Evolutionary conservation across 2,329 filamentous ascomycete species (phyloP), one percentile per base, ranked within the genome.

Genomic region (Xylariaceae sp.): DNA sequence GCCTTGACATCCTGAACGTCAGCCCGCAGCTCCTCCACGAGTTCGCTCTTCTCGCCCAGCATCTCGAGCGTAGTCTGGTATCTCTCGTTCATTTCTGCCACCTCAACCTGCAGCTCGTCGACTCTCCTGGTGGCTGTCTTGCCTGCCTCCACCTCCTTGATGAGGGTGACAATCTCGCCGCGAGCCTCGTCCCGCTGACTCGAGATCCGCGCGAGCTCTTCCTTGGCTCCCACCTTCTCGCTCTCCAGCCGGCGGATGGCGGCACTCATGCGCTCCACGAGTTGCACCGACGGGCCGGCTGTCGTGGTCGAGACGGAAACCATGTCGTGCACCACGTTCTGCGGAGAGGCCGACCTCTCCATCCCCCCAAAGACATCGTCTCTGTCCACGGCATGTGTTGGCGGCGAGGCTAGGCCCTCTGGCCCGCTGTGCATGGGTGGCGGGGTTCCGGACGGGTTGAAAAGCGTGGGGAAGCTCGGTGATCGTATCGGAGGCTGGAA

Each of bases 21-120:
- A 10, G 83, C 81, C 58, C 72, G 78, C 46, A 98, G 65, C 67
- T 98, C 92, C 53, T 94, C 88, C 2, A 94, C 89, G 52, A 83
- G 67, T 67, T 98, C 92, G 58, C 87, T 94, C 74, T 94, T 94
- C 72, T 98, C 92, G 2, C 92, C 92, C 36, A 98, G 64, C 77
- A 96, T 81, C 64, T 96, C 89, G 33, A 98, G 67, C 39, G 87
- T 93, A 11, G 88, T 92, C 55, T 94, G 80, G 56, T 96, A 94
- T 49, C 90, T 72, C 42, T 76, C 67, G 50, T 85, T 80, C 44
- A 95, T 66, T 26, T 76, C 74, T 18, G 62, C 64, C 31, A 94
- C 65, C 46, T 87, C 75, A 29, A 60, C 63, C 57, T 93, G 81
- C 11, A 95, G 58, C 39, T 72, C 68, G 14, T 67, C 64, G 1